Evolutionary conservation across 2,329 filamentous ascomycete species (phyloP).

Genomic region (Penicillium hordei): DNA sequence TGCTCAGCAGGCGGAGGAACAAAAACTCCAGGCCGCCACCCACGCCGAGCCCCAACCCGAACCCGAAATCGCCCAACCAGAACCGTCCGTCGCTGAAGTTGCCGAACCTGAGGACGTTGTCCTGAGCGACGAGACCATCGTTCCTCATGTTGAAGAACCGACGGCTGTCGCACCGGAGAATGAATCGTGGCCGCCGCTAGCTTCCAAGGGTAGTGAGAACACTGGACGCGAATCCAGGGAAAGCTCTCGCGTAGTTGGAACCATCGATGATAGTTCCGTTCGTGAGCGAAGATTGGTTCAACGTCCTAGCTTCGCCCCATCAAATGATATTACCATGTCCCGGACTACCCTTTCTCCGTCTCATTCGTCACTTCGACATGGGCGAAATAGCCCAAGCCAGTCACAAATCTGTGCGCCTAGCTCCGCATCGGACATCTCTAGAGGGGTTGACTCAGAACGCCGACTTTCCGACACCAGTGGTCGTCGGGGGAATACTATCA

Average conservation of each 20-base stretch:
- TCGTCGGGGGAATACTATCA: conserved; percentile 56
- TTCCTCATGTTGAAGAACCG: conserved; percentile 9
- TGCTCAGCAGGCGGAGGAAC: conserved; percentile 57
- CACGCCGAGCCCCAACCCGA: not conserved
- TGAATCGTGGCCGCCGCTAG: conserved; percentile 36
- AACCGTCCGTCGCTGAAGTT: not conserved
- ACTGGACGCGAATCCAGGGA: conserved; percentile 30
- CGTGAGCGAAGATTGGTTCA: conserved; percentile 29
- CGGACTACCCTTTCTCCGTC: conserved; percentile 35
- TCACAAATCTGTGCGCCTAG: conserved; percentile 54
- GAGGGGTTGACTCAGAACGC: conserved; percentile 53
- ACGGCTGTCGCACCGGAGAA: conserved; percentile 1
- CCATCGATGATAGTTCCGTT: conserved; percentile 37
- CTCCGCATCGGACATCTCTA: conserved; percentile 54
- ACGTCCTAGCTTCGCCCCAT: conserved; percentile 35
- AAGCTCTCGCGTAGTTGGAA: conserved; percentile 34
- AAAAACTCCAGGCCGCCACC: conserved; percentile 2
- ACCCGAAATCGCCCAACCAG: not conserved
- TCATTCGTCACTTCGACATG: conserved; percentile 48
- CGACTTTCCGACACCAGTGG: conserved; percentile 58
- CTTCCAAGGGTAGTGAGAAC: conserved; percentile 31
- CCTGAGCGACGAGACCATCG: not conserved
- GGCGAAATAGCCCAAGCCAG: conserved; percentile 51
- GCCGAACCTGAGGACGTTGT: not conserved
- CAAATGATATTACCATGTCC: conserved; percentile 37